Evolutionary conservation across 805 yeast genomes (phyloP).

Genomic region (Candida chilensis): DNA sequence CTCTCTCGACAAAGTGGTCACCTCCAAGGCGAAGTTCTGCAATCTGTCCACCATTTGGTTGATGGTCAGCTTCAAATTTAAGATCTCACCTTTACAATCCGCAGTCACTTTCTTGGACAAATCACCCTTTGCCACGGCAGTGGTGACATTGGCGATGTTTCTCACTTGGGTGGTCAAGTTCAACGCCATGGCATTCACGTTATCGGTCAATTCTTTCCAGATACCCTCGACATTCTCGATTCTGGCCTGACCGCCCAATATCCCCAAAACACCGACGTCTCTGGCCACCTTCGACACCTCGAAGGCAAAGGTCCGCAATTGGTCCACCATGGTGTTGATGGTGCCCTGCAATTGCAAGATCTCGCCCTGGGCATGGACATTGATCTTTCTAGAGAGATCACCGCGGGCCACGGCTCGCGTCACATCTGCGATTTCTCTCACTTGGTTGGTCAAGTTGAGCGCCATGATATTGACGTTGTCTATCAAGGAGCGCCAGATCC

Average conservation of each 20-base stretch:
- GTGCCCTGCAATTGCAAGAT: conserved; percentile 79
- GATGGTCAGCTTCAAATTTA: conserved; percentile 35
- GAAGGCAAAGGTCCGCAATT: conserved; percentile 71
- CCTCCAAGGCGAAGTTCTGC: conserved; percentile 36
- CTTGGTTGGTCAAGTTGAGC: conserved; percentile 58
- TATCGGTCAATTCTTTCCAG: conserved; percentile 82
- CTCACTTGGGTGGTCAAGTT: conserved; percentile 84
- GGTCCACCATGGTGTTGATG: conserved; percentile 84
- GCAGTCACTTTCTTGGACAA: conserved; percentile 76
- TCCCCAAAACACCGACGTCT: conserved; percentile 86
- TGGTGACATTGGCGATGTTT: conserved; percentile 79
- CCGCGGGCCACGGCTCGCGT: conserved; percentile 86
- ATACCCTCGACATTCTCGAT: conserved; percentile 76
- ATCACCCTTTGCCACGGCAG: conserved; percentile 83
- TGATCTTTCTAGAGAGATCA: conserved; percentile 73
- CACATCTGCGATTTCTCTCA: conserved; percentile 81
- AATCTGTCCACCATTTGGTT: conserved; percentile 44
- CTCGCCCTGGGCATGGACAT: conserved; percentile 90
- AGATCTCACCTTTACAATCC: conserved; percentile 63
- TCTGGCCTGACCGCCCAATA: conserved; percentile 82
- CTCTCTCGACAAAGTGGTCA: conserved; percentile 35
- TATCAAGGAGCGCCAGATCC: conserved; percentile 79
- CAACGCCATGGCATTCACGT: conserved; percentile 84
- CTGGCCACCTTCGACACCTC: conserved; percentile 84
- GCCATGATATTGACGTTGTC: conserved; percentile 89